phyloP scores from a whole-genome alignment of 2,329 filamentous ascomycete species.

The Aspergillus phoenicis region DNA sequence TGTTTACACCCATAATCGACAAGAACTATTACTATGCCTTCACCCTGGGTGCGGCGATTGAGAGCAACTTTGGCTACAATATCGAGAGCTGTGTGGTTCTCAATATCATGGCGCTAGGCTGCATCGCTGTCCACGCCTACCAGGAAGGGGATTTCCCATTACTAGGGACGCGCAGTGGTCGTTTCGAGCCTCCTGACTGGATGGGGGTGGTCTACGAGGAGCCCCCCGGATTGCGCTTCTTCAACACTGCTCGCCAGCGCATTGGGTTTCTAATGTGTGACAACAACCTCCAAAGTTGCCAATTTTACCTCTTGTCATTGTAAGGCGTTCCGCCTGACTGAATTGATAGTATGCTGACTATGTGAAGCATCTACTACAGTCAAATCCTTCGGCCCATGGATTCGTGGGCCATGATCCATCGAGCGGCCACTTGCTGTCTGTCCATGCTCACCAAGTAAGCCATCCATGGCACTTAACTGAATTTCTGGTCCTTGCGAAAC shows the following conservation, averaged over 20 bases:
- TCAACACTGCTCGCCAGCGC: constrained; percentile 57
- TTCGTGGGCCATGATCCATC: constrained; percentile 57
- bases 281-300: constrained; percentile 54
- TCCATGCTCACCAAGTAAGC: constrained; percentile 49
- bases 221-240: constrained; percentile 54
- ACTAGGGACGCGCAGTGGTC: constrained; percentile 38
- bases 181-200: constrained; percentile 43
- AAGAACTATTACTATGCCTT: constrained; percentile 55
- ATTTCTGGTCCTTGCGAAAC: neutral
- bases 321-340: constrained; percentile 22
- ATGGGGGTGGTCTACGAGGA: constrained; percentile 43
- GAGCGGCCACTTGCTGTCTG: constrained; percentile 55
- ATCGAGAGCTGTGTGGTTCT: constrained; percentile 57
- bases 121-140: constrained; percentile 52
- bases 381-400: constrained; percentile 57
- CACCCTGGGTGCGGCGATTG: constrained; percentile 52
- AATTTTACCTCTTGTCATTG: constrained; percentile 56
- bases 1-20: constrained; percentile 56
- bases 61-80: constrained; percentile 55
- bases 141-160: constrained; percentile 53
- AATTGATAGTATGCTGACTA: neutral
- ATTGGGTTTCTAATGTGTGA: constrained; percentile 56
- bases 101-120: constrained; percentile 55
- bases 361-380: constrained; percentile 49
- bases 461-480: neutral